Percentiles rank a stretch among this genome's conserved stretches.
phyloP scores from a whole-genome alignment of 1,284 basidiomycete genomes.

The Leccinum pallidistipes region DNA sequence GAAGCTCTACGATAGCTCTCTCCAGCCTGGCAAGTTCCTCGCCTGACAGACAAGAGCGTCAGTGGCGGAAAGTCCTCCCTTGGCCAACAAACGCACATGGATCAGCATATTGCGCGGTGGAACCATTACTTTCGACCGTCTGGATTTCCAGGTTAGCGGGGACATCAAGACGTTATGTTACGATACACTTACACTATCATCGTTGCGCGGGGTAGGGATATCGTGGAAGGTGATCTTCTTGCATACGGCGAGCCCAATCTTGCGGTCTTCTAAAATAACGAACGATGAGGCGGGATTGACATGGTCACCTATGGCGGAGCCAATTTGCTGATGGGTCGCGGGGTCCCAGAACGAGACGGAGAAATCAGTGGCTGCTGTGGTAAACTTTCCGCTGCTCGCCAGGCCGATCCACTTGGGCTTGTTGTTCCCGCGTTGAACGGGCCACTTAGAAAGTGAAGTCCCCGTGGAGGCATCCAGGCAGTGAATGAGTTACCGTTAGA shows the following conservation, averaged over 20 bases:
- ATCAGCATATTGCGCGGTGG: neutral
- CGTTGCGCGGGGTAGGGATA: neutral
- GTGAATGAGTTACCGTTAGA: neutral
- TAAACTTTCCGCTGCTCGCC: neutral
- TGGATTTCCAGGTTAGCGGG: neutral
- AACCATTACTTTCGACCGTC: neutral
- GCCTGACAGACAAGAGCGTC: neutral
- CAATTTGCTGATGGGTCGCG: neutral
- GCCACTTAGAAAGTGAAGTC: neutral
- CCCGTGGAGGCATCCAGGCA: neutral
- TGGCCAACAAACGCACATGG: neutral
- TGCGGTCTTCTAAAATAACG: neutral
- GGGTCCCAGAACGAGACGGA: neutral
- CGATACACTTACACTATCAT: neutral
- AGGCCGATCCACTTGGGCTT: neutral
- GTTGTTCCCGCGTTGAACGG: neutral
- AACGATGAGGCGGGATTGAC: neutral
- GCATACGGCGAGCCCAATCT: neutral
- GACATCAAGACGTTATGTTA: neutral
- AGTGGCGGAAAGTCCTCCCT: neutral
- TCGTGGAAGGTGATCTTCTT: neutral
- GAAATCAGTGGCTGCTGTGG: neutral
- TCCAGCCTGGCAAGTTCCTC: neutral
- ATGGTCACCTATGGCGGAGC: neutral
- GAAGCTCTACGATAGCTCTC: neutral